phyloP scores from a whole-genome alignment of 129 eudicot genomes.

The Apium graveolens region DNA sequence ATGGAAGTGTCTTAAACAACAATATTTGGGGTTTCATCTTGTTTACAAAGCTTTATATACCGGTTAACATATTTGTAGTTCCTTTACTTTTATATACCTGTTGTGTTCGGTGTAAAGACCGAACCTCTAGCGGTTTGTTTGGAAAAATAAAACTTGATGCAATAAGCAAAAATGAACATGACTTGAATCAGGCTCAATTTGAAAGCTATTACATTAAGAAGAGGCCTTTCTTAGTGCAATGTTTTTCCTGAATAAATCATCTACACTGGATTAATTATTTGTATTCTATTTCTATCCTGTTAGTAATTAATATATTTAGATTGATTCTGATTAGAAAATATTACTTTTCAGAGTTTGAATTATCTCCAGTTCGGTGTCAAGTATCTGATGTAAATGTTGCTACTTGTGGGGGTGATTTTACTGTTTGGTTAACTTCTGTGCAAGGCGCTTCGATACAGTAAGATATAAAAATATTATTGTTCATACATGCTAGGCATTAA shows the following conservation, averaged over 20 bases:
- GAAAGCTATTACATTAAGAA: background rate
- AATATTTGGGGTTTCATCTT: background rate
- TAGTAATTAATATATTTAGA: background rate
- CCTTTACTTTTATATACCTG: background rate
- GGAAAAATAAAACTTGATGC: background rate
- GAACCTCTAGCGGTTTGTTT: background rate
- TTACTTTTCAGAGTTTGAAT: conserved; percentile 55
- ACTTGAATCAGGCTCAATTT: background rate
- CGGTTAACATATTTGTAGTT: background rate
- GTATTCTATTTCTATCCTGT: too few relatives aligned
- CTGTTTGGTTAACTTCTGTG: conserved; percentile 76
- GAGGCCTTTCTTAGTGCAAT: background rate
- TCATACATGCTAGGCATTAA: background rate
- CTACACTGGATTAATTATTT: background rate
- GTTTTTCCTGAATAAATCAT: background rate
- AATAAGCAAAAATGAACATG: background rate
- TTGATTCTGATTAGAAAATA: background rate
- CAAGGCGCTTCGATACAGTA: conserved; percentile 92
- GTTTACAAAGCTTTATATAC: background rate
- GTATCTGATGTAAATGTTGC: conserved; percentile 60
- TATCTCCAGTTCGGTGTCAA: conserved; percentile 65
- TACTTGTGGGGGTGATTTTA: conserved; percentile 87
- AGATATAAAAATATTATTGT: conserved; percentile 25
- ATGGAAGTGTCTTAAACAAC: background rate
- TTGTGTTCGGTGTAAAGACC: background rate